A percentile compares a stretch with the other conserved stretches of the same genome.
phyloP scores from a whole-genome alignment of 495 filamentous ascomycete genomes.

The Talaromyces thailandensis region DNA sequence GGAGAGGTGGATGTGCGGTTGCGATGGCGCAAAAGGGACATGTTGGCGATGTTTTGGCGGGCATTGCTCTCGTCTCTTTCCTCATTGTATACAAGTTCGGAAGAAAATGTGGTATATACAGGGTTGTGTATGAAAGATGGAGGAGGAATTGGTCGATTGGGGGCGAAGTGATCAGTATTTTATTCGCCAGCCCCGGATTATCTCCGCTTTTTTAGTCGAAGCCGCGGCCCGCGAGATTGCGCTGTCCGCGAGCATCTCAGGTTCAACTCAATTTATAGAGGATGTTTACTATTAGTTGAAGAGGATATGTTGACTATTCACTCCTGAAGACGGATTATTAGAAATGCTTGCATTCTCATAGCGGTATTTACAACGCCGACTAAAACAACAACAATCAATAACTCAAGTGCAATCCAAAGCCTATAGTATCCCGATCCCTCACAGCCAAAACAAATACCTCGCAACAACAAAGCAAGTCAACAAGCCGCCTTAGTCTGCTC shows the following conservation, averaged over 20 bases:
- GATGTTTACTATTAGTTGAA: too few relatives aligned
- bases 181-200: background rate
- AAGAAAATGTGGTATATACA: background rate
- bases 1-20: constrained; percentile 32
- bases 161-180: background rate
- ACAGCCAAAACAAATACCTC: constrained; percentile 2
- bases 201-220: background rate
- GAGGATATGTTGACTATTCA: background rate
- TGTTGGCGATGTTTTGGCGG: background rate
- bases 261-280: background rate
- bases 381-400: constrained; percentile 6
- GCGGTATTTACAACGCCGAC: constrained; percentile 7
- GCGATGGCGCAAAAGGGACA: constrained; percentile 37
- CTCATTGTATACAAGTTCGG: too few relatives aligned
- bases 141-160: background rate
- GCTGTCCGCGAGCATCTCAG: too few relatives aligned
- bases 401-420: constrained; percentile 5
- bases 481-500: background rate
- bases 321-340: background rate
- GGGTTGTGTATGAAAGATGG: background rate
- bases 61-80: too few relatives aligned
- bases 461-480: background rate
- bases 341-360: constrained; percentile 2
- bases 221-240: background rate
- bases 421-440: background rate